These are phyloP conservation scores for Calonectria leucothoes DNA, from an alignment of 2,329 filamentous ascomycete species.

Conservation along the genomic window DNA sequence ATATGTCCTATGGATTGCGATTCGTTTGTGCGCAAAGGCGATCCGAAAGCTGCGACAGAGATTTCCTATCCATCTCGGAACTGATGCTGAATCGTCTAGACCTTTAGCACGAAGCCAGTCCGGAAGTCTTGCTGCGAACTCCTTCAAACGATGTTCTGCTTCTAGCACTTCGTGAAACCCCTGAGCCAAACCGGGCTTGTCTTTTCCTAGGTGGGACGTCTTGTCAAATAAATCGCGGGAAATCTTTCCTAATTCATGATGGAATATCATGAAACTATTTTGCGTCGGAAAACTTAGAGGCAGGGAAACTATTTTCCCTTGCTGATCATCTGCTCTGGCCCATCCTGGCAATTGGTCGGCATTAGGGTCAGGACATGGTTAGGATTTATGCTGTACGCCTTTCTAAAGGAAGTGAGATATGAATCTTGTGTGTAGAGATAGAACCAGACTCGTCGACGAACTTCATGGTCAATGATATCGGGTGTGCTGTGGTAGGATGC, in stretches of 20 bases:
- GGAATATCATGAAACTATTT: neutral
- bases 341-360: neutral
- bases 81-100: neutral
- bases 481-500: neutral
- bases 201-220: neutral
- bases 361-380: neutral
- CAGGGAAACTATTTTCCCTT: neutral
- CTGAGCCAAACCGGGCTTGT: neutral
- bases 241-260: neutral
- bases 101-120: neutral
- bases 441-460: neutral
- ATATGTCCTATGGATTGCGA: neutral
- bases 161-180: neutral
- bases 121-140: neutral
- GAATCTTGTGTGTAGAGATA: neutral
- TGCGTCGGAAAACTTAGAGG: neutral
- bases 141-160: neutral
- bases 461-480: neutral
- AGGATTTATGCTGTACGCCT: neutral
- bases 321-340: neutral
- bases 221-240: neutral
- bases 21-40: neutral
- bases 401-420: neutral
- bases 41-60: neutral
- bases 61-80: neutral